phyloP scores from a whole-genome alignment of 73 alveolate species.

The Tetrahymena malaccensis region DNA sequence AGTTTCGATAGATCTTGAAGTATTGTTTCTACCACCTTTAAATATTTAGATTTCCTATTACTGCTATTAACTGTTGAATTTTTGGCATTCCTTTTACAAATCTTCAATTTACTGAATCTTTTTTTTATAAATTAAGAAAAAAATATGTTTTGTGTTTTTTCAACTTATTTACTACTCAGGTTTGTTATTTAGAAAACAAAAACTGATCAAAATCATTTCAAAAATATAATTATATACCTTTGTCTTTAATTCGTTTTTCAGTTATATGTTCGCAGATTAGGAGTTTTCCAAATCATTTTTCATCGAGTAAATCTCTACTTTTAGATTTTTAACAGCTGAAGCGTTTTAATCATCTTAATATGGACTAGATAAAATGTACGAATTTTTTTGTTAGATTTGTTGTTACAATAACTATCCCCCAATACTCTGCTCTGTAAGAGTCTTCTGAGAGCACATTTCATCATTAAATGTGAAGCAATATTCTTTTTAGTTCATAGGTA shows the following conservation, averaged over 20 bases:
- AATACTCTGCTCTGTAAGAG: neutral
- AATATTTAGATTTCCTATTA: neutral
- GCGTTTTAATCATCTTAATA: neutral
- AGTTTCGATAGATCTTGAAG: neutral
- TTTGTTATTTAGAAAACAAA: neutral
- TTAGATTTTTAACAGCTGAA: neutral
- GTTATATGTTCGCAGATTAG: neutral
- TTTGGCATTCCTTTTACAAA: neutral
- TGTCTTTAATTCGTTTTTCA: neutral
- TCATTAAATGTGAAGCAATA: neutral
- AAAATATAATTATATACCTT: neutral
- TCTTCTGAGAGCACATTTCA: neutral
- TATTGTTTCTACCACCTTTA: neutral
- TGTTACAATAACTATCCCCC: neutral
- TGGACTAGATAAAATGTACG: neutral
- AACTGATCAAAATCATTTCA: neutral
- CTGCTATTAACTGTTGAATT: neutral
- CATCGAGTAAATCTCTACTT: neutral
- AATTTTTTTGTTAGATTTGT: neutral
- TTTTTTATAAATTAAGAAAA: neutral
- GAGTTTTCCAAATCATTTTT: neutral
- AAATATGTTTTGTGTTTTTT: neutral
- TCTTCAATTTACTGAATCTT: neutral
- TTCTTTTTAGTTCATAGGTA: neutral
- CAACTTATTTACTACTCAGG: neutral